Evolutionary conservation across 2,329 filamentous ascomycete species (phyloP).

Genomic region (Rhexocercosporidium sp.): DNA sequence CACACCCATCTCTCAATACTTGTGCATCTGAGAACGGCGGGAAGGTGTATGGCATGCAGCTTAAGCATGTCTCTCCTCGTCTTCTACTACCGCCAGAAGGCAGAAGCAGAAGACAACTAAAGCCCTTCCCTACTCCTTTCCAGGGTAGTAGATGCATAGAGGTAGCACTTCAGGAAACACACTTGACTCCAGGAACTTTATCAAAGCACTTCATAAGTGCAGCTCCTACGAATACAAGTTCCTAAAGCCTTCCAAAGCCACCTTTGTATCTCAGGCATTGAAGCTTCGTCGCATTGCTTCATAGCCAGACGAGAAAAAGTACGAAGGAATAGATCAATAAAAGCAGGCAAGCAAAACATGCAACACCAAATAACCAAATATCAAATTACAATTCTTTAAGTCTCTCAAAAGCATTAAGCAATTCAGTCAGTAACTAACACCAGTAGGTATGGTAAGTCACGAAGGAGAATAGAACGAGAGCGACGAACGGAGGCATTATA

Average conservation of each 20-base stretch:
- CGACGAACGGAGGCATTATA: neutral
- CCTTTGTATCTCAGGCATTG: neutral
- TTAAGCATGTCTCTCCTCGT: no score
- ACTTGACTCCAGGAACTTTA: no score
- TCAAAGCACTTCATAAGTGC: no score
- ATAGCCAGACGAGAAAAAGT: neutral
- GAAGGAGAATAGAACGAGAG: neutral
- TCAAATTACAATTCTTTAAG: slow-evolving; percentile 6
- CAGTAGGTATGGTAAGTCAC: neutral
- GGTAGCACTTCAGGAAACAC: no score
- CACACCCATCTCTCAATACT: no score
- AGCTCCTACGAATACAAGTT: no score
- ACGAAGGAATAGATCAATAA: neutral
- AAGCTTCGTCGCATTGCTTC: neutral
- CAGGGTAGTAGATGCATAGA: no score
- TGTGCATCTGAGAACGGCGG: no score
- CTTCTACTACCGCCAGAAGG: no score
- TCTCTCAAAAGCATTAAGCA: neutral
- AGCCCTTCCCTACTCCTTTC: no score
- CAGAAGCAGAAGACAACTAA: no score
- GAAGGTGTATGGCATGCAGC: no score
- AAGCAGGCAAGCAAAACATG: neutral
- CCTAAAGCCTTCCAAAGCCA: neutral
- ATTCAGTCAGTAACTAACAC: neutral
- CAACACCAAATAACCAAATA: neutral